Evolutionary conservation across 352 stramenopile species (phyloP).

Genomic region (Globisporangium echinulatum): DNA sequence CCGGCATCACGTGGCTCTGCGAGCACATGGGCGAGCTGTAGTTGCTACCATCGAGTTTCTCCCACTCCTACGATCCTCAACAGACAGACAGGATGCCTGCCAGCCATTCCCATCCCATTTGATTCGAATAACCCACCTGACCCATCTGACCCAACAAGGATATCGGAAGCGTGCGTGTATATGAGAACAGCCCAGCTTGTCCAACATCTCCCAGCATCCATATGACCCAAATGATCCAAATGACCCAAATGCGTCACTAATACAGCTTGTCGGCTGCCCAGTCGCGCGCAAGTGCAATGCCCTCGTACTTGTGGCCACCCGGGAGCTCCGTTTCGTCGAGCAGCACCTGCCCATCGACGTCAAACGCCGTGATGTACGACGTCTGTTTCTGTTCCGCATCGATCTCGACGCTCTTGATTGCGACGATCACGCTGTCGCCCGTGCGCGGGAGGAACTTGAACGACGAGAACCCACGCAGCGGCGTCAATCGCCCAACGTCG

Average conservation of each 20-base stretch:
- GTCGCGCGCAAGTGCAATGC: conserved; percentile 87
- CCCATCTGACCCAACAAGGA: too few species aligned
- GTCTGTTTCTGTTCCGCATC: conserved; percentile 87
- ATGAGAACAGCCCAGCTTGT: too few species aligned
- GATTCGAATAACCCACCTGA: too few species aligned
- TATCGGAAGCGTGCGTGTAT: too few species aligned
- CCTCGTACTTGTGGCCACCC: conserved; percentile 90
- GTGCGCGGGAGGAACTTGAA: conserved; percentile 93
- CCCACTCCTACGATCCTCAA: background rate
- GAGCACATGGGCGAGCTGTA: conserved; percentile 67
- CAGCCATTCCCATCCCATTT: too few species aligned
- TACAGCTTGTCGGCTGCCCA: conserved; percentile 36
- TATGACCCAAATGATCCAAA: background rate
- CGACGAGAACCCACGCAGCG: conserved; percentile 89
- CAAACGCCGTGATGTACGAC: conserved; percentile 92
- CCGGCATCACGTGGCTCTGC: conserved; percentile 74
- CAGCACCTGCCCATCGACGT: conserved; percentile 85
- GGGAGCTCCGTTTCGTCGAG: conserved; percentile 89
- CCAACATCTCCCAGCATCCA: too few species aligned
- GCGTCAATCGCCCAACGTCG: conserved; percentile 76
- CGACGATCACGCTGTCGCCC: conserved; percentile 88
- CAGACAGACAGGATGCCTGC: too few species aligned
- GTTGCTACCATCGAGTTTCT: background rate
- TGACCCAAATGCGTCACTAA: background rate
- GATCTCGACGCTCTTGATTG: conserved; percentile 92